Percentiles rank a stretch among this genome's conserved stretches.
These are phyloP conservation scores for Globisporangium splendens DNA, from an alignment of 352 stramenopile genomes.

Conservation along the genomic window DNA sequence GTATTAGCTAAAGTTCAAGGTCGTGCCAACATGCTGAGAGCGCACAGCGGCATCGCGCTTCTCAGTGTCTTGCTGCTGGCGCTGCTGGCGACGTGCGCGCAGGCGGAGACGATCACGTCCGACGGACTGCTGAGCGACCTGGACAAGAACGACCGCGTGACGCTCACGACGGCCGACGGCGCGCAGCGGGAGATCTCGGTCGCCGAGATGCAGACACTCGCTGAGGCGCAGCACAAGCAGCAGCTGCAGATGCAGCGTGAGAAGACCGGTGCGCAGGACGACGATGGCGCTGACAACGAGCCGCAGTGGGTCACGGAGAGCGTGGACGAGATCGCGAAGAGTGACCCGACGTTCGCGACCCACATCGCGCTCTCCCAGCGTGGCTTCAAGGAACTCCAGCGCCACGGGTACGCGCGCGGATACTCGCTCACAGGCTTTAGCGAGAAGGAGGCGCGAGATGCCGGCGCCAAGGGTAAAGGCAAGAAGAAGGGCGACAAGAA, in stretches of 20 bases:
- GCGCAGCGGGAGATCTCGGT: constrained; percentile 38
- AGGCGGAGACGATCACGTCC: constrained; percentile 6
- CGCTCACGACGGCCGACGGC: constrained; percentile 40
- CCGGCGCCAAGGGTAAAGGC: constrained; percentile 14
- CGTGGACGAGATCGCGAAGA: constrained; percentile 29
- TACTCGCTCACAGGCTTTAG: constrained; percentile 56
- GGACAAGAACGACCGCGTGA: constrained; percentile 20
- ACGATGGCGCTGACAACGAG: constrained; percentile 2
- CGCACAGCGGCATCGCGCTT: background rate
- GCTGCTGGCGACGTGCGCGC: background rate
- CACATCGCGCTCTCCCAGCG: constrained; percentile 41
- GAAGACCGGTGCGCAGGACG: constrained; percentile 1
- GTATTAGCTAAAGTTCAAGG: too few relatives aligned
- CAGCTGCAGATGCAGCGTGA: constrained; percentile 29
- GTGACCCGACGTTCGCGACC: constrained; percentile 46
- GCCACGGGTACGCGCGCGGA: constrained; percentile 51
- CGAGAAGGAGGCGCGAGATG: constrained; percentile 28
- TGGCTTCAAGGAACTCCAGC: constrained; percentile 52
- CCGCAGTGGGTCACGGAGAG: constrained; percentile 24
- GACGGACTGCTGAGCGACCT: constrained; percentile 12
- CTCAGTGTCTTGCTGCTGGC: background rate
- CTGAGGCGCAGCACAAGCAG: constrained; percentile 25
- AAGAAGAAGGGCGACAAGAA: constrained; percentile 27
- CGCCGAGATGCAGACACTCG: constrained; percentile 39
- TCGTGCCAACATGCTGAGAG: too few relatives aligned